These are phyloP conservation scores for Cutaneotrichosporon arboriforme DNA, from an alignment of 1,284 basidiomycete species.

Conservation along the genomic window DNA sequence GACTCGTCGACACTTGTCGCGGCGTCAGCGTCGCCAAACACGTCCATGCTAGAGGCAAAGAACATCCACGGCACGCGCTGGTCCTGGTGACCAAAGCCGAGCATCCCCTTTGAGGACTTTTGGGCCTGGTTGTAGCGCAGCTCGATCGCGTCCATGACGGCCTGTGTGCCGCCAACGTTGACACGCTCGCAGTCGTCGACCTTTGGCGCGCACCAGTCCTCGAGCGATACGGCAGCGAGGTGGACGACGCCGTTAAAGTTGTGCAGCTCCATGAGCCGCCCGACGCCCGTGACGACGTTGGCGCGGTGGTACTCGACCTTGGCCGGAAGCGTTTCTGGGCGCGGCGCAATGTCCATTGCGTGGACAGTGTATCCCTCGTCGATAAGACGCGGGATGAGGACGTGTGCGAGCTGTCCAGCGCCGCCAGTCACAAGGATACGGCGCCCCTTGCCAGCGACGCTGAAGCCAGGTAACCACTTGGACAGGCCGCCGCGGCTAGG, in stretches of 20 bases:
- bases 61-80: slow-evolving; percentile 37
- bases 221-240: slow-evolving; percentile 39
- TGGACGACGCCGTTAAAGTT: slow-evolving; percentile 40
- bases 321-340: slow-evolving; percentile 19
- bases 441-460: slow-evolving; percentile 46
- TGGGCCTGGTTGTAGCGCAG: neutral
- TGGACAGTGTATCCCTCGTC: slow-evolving; percentile 26
- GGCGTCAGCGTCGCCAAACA: slow-evolving; percentile 23
- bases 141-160: slow-evolving; percentile 26
- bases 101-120: neutral
- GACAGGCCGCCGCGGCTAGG: neutral
- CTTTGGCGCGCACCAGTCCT: slow-evolving; percentile 38
- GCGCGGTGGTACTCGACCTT: slow-evolving; percentile 20
- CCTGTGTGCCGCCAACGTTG: slow-evolving; percentile 35
- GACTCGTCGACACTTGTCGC: slow-evolving; percentile 18
- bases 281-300: slow-evolving; percentile 7
- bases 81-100: slow-evolving; percentile 4
- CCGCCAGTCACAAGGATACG: slow-evolving; percentile 41
- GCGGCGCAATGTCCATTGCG: slow-evolving; percentile 28
- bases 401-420: slow-evolving; percentile 37
- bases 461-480: slow-evolving; percentile 1
- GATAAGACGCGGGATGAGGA: slow-evolving; percentile 1
- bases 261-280: neutral
- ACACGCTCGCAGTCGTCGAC: slow-evolving; percentile 31
- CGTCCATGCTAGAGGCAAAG: slow-evolving; percentile 37